Conservation (phyloP, 257 asterid genomes). For the Parsonsia alboflavescens region DNA sequence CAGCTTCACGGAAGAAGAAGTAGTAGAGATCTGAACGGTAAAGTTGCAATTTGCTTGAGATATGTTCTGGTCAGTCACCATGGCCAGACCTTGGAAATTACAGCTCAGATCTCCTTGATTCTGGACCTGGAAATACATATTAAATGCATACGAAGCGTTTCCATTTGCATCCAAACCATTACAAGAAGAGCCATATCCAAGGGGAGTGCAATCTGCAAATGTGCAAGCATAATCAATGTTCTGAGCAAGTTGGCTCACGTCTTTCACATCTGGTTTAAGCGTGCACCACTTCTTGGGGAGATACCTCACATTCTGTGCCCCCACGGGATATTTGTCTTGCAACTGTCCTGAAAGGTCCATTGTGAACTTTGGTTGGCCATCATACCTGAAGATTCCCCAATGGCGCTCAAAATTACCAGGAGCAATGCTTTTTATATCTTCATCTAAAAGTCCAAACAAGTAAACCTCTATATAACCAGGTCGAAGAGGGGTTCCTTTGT, state of each 20-base stretch:
- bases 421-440: conserved; percentile 33
- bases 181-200: conserved; percentile 43
- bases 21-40: conserved; percentile 27
- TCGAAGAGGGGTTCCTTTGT: conserved; percentile 41
- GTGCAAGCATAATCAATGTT: conserved; percentile 38
- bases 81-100: conserved; percentile 37
- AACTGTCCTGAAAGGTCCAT: conserved; percentile 38
- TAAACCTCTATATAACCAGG: conserved; percentile 39
- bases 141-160: conserved; percentile 40
- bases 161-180: conserved; percentile 32
- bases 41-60: conserved; percentile 40
- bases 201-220: conserved; percentile 36
- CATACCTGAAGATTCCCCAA: conserved; percentile 42
- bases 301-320: conserved; percentile 31
- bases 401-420: conserved; percentile 44
- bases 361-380: conserved; percentile 44
- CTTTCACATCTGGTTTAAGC: conserved; percentile 30
- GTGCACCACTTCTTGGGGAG: conserved; percentile 35
- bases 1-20: conserved; percentile 22
- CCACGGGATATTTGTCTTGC: conserved; percentile 31
- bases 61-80: conserved; percentile 32
- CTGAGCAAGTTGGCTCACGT: conserved; percentile 32
- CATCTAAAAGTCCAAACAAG: conserved; percentile 41
- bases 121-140: conserved; percentile 35
- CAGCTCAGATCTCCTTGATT: conserved; percentile 35